phyloP scores from a whole-genome alignment of 2,329 filamentous ascomycete species.

The Penicillium sp. region DNA sequence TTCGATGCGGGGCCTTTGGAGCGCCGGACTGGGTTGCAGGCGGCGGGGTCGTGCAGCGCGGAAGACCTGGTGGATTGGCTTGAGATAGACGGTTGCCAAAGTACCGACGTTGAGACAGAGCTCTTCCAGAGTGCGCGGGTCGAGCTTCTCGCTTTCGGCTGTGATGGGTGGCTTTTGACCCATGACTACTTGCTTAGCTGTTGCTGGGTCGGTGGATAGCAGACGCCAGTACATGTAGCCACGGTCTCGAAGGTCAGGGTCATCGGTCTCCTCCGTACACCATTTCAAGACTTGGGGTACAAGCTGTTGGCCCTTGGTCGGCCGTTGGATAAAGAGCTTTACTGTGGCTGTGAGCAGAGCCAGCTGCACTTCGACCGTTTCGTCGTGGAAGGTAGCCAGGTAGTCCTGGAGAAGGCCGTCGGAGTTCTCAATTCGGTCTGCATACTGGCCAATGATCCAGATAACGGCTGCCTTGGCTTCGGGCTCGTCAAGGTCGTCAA shows the following conservation, averaged over 20 bases:
- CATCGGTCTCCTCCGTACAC: constrained; percentile 99
- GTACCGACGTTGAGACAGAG: constrained; percentile 97
- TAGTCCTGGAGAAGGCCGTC: constrained; percentile 94
- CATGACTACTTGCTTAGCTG: constrained; percentile 89
- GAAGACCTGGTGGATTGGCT: constrained; percentile 97
- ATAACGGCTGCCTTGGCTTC: constrained; percentile 99
- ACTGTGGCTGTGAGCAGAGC: constrained; percentile 94
- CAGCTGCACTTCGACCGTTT: constrained; percentile 92
- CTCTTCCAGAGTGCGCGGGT: constrained; percentile 87
- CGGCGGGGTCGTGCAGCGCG: constrained; percentile 78
- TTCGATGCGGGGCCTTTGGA: constrained; percentile 68
- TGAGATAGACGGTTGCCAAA: constrained; percentile 93
- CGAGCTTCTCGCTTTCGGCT: constrained; percentile 91
- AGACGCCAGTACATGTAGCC: constrained; percentile 99
- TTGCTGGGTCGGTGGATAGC: constrained; percentile 84
- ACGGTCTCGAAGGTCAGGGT: constrained; percentile 90
- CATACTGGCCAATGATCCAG: constrained; percentile 98
- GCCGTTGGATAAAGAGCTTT: constrained; percentile 95
- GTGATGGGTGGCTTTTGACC: constrained; percentile 96
- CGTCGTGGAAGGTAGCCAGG: constrained; percentile 87
- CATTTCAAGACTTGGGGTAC: constrained; percentile 96
- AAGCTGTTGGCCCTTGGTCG: constrained; percentile 88
- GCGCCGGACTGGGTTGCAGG: constrained; percentile 77
- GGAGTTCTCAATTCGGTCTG: constrained; percentile 94
- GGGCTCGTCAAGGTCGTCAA: constrained; percentile 94